Percentiles rank a stretch among this genome's conserved stretches.
These are phyloP conservation scores for Xylaria sp. DNA, from an alignment of 2,329 filamentous ascomycete genomes.

Conservation along the genomic window DNA sequence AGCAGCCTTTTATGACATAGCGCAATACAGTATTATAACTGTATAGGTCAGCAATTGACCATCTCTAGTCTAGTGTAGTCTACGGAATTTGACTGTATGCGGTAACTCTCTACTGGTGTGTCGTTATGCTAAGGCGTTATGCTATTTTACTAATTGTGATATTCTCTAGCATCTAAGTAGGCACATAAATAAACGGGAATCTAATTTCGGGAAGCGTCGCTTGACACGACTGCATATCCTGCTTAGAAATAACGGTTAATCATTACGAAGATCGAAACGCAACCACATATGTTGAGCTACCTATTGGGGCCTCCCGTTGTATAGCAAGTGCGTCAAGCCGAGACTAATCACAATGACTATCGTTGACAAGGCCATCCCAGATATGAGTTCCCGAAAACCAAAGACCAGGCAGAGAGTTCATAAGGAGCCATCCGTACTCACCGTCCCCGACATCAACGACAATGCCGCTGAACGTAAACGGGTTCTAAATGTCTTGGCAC, in stretches of 20 bases:
- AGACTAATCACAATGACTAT: slow-evolving; percentile 8
- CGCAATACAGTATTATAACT: neutral
- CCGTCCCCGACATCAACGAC: slow-evolving; percentile 60
- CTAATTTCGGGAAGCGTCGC: neutral
- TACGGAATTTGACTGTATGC: neutral
- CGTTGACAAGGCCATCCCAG: neutral
- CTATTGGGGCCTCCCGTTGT: neutral
- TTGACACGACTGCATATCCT: slow-evolving; percentile 8
- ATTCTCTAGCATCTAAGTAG: slow-evolving; percentile 3
- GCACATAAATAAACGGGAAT: slow-evolving; percentile 13
- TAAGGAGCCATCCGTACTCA: slow-evolving; percentile 54
- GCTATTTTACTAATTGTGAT: slow-evolving; percentile 3
- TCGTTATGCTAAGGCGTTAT: slow-evolving; percentile 38
- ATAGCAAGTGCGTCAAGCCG: neutral
- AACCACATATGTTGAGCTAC: neutral
- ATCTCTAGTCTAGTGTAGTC: neutral
- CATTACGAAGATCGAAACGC: slow-evolving; percentile 8
- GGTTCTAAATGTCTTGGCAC: slow-evolving; percentile 64
- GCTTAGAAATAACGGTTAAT: slow-evolving; percentile 27
- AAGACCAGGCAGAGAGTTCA: slow-evolving; percentile 52
- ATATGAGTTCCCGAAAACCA: slow-evolving; percentile 31
- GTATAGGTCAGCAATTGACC: neutral
- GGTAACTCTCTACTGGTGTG: neutral
- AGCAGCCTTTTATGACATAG: neutral
- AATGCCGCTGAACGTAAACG: slow-evolving; percentile 64